These are phyloP conservation scores for Mallotus japonicus DNA, from an alignment of 441 rosid species.

Conservation along the genomic window DNA sequence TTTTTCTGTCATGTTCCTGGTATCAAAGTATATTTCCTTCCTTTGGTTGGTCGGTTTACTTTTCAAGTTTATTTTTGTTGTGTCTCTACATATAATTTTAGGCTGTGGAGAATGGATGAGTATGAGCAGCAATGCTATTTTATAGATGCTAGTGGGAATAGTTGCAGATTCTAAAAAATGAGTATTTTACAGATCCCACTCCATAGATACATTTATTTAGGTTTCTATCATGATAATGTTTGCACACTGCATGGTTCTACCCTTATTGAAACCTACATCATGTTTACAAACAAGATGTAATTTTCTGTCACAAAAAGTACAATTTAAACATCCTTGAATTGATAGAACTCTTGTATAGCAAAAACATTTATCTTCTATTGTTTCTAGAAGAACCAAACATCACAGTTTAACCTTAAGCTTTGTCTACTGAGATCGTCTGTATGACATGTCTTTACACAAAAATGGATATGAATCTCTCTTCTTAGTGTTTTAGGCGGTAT, in stretches of 20 bases:
- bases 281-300: neutral
- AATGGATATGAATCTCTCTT: no score
- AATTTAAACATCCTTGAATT: no score
- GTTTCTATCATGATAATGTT: neutral
- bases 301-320: neutral
- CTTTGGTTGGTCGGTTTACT: conserved; percentile 2
- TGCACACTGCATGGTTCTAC: no score
- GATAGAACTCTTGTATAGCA: neutral
- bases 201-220: neutral
- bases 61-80: neutral
- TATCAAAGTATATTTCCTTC: conserved; percentile 55
- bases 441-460: neutral
- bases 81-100: no score
- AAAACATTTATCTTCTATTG: neutral
- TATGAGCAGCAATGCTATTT: no score
- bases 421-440: conserved; percentile 4
- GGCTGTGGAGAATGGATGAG: no score
- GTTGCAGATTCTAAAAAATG: no score
- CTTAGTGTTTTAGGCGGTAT: no score
- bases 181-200: no score
- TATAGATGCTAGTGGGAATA: no score
- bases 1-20: conserved; percentile 97
- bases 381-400: neutral
- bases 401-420: conserved; percentile 6
- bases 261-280: no score